Base-by-base conservation (phyloP, 2,329 filamentous ascomycete species). In the Rhynchosporium secalis region DNA sequence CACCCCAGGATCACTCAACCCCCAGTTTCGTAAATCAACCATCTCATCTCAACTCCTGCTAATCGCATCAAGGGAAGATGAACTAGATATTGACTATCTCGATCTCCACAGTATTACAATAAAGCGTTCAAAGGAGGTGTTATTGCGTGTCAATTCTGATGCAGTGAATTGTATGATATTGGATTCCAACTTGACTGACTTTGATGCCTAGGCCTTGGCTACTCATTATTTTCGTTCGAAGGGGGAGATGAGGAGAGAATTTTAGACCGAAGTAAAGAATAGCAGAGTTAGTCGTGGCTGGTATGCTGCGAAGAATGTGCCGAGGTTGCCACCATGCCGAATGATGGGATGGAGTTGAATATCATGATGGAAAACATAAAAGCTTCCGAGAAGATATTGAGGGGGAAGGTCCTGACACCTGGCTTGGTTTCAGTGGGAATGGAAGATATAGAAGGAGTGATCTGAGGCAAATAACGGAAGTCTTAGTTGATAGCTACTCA, bases 1-100 rank as follows among this genome's bases (percentile, higher is more conserved):
- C 8, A 48, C n/a, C 12, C 38, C 29, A 10, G 43, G 46, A 29
- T 26, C 55, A 20, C 31, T 58, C 55, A 31, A 13, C 26, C 48
- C 47, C 55, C 55, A 48, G 13, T 38, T 48, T 31, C 55, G 55
- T 3, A 58, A 26, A 38, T 58, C 55, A 10, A 12, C 43, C 40
- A 38, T 4, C 8, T 15, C 55, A 26, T 20, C n/a, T 26, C 43
- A 58, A n/a, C 29, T 58, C 26, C 28, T 58, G 12, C 36, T 57
- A 40, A 9, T 33, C 13, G 55, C 33, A 12, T 28, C 9, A n/a
- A 47, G 55, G 55, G 46, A 41, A 12, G 45, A 45, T 4, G 20
- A 38, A 26, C 12, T 26, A 2, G 56, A 5, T 28, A 20, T 48
- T 38, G 56, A 58, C 3, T 46, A 41, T n/a, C 43, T 58, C 31